Base-by-base conservation (phyloP, 73 alveolate genomes). In the Paramecium tetraurelia region DNA sequence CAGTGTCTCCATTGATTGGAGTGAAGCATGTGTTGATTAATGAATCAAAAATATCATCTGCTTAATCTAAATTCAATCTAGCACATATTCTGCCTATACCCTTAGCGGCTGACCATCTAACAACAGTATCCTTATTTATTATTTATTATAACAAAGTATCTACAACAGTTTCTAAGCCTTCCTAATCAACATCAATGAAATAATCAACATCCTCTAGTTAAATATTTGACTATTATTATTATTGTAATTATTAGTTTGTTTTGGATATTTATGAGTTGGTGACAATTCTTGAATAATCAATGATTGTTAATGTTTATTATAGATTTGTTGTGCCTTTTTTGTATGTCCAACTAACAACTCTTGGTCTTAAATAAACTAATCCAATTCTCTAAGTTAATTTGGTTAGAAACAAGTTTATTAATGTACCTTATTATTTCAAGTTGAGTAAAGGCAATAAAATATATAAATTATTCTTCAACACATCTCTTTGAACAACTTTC, bases 71-170 rank as follows among this genome's bases (percentile, higher is more conserved):
- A 43, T 98, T 93, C 43, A 98, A 90, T 63, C 99, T 92, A 20
- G 97, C 96, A 40, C 99, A 95, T 40, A 98, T 93, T 57, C 99
- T 90, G 1, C 99, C 99, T 29, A 98, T 75, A 16, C 99, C 99
- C 85, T 98, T 97, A 7, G 99, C 99, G 3, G 99, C 99, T 2
- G 99, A 87, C 99, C 99, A 98, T 50, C 99, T 90, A 20, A 98
- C 99, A 0, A 96, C 95, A 63, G 97, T 95, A 85, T 97, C 99
- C 80, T 93, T 94, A 80, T 98, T 99, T 71, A 96, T 95, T 87
- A 98, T 93, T 33, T 95, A 93, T 63, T 93, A 94, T 46, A 98
- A 92, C 27, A 98, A 92, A 58, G 85, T 92, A 72, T 97, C 98
- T 9, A 98, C 93, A 21, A 95, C 93, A 31, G 90, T 69, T 72